Base-by-base conservation (phyloP, 2,329 filamentous ascomycete species). In the Aspergillus flavus region DNA sequence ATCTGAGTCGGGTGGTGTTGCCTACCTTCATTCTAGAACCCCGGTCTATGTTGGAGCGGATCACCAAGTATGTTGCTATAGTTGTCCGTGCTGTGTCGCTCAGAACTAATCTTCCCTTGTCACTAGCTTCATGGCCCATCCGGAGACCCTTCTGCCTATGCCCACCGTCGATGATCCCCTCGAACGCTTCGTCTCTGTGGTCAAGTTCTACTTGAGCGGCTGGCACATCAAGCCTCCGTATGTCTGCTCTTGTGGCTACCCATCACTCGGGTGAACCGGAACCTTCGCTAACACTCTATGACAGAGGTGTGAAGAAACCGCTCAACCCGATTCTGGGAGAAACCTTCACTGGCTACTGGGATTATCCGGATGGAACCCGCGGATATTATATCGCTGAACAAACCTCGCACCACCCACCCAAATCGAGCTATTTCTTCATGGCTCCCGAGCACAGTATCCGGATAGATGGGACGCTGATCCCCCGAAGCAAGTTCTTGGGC, bases 381-480 rank as follows among this genome's bases (percentile, higher is more conserved):
- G 94, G 92, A 66, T 99, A 97, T 82, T 99, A 99, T 81, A 93
- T 99, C 70, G 89, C 94, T 55, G 95, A 99, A 80, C 95, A 99
- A 79, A 99, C 95, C 1, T 98, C 94, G 32, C 95, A 99, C 77
- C 95, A 99, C 75, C 95, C 95, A 36, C 95, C 95, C 32, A 99
- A 99, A 82, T 98, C 94, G 54, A 97, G 93, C 80, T 99, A 99
- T 82, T 99, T 99, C 79, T 99, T 97, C 82, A 94, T 97, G 89
- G 94, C 92, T 0, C 95, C 95, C 2, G 89, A 96, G 60, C 93
- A 98, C 75, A 83, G 96, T 74, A 96, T 99, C 70, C 89, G 95
- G 61, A 96, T 99, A 72, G 95, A 99, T 73, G 95, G 95, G 23
- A 96, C 93, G 4, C 83, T 99, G 69, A 98, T 98, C 77, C 95